Conservation (phyloP, 805 yeast species). For the Candida quercuum region DNA sequence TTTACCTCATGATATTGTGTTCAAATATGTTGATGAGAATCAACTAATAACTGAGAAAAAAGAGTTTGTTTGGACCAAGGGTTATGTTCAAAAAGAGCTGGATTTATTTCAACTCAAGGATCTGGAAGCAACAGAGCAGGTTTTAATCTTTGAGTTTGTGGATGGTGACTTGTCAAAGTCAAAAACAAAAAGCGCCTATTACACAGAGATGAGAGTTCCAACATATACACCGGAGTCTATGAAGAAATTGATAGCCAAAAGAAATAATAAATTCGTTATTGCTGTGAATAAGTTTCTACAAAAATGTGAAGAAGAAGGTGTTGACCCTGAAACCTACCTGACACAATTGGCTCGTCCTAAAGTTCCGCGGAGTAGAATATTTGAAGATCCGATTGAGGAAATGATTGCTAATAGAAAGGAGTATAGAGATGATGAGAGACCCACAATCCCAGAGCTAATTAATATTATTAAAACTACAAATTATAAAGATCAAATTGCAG, state of each 20-base stretch:
- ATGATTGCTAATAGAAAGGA: slow-evolving; percentile 35
- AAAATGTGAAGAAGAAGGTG: slow-evolving; percentile 23
- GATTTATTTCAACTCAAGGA: slow-evolving; percentile 47
- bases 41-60: slow-evolving; percentile 41
- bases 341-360: slow-evolving; percentile 27
- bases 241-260: slow-evolving; percentile 50
- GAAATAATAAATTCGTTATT: slow-evolving; percentile 47
- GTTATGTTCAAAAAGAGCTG: slow-evolving; percentile 50
- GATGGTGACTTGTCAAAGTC: slow-evolving; percentile 55
- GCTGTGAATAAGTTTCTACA: slow-evolving; percentile 34
- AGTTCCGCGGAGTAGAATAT: slow-evolving; percentile 45
- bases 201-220: slow-evolving; percentile 42
- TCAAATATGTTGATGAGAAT: slow-evolving; percentile 76
- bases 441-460: slow-evolving; percentile 45
- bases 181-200: slow-evolving; percentile 38
- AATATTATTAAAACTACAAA: slow-evolving; percentile 42
- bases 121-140: slow-evolving; percentile 36
- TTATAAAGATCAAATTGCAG: slow-evolving; percentile 61
- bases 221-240: slow-evolving; percentile 51
- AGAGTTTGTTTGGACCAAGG: slow-evolving; percentile 33
- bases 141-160: slow-evolving; percentile 69
- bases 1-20: slow-evolving; percentile 63
- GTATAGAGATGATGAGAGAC: slow-evolving; percentile 27
- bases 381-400: slow-evolving; percentile 57
- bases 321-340: slow-evolving; percentile 39